phyloP scores from a whole-genome alignment of 2,329 filamentous ascomycete species.

The Thermoascus crustaceus region DNA sequence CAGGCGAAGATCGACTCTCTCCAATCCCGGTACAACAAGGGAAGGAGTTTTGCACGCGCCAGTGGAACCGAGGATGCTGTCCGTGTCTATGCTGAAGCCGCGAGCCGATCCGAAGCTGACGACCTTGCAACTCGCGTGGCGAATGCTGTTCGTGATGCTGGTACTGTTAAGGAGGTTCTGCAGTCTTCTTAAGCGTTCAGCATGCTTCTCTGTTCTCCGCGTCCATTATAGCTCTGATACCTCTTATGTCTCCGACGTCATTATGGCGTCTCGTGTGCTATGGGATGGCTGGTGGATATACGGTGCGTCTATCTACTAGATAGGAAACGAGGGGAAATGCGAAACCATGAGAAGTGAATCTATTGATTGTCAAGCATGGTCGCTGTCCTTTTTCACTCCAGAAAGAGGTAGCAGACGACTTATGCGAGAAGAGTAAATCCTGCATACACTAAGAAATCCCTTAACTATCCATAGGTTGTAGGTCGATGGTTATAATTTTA shows the following conservation, averaged over 20 bases:
- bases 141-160: constrained; percentile 58
- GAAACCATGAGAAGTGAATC: no score
- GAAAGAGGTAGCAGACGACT: no score
- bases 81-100: constrained; percentile 90
- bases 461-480: no score
- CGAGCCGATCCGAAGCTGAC: constrained; percentile 79
- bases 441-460: no score
- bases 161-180: constrained; percentile 20
- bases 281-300: no score
- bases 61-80: constrained; percentile 95
- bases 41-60: constrained; percentile 81
- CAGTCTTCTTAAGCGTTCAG: constrained; percentile 6
- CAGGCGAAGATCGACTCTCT: constrained; percentile 81
- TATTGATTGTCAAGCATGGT: no score
- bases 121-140: constrained; percentile 80
- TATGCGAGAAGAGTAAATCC: no score
- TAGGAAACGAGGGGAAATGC: no score
- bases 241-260: background rate
- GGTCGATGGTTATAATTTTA: no score
- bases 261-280: no score
- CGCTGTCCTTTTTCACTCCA: no score
- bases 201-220: background rate
- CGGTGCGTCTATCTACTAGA: no score
- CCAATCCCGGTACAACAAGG: constrained; percentile 85
- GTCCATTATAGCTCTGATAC: background rate